Evolutionary conservation across 805 yeast genomes (phyloP), one percentile per base, ranked within the genome.

Genomic region (Candida chauliodis): DNA sequence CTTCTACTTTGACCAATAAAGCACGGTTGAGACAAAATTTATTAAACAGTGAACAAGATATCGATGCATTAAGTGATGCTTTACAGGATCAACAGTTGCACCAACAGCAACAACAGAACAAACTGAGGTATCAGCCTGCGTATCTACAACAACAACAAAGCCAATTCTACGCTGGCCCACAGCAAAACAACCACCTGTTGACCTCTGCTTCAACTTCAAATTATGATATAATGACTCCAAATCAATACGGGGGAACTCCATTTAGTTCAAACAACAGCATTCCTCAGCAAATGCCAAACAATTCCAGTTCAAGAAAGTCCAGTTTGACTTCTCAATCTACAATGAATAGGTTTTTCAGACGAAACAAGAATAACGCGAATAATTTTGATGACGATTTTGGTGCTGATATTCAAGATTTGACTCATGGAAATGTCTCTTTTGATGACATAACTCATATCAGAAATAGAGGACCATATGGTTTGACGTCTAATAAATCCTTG

Each of bases 391-490:
- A 45, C 29, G 49, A 35, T 22, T 39, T 34, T 8, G 58, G 52
- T 11, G 57, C 48, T 4, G 55, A 52, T 15, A 66, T 64, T 29
- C 68, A 64, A 36, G 73, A 67, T 24, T 42, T 63, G 24, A 55
- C 66, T 4, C 59, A 63, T 14, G 56, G 63, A 6, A 56, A 58
- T 18, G 60, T 82, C 45, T 75, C 87, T 0, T 80, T 81, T 45
- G 78, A 76, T 45, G 90, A 84, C 50, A 63, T 85, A 8, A 63
- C 78, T 17, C 81, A 80, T 34, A 59, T 81, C 2, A 65, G 82
- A 36, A 86, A 81, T 46, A 71, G 83, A 27, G 85, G 85, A 4
- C 75, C 86, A 22, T 82, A 81, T 52, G 82, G 81, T 3, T 63
- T 72, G 14, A 63, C 48, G 22, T 61, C 30, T 35, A 54, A 28